Conservation (phyloP, 192 early-diverging fungal genomes). For the Backusella tarrabulga region DNA sequence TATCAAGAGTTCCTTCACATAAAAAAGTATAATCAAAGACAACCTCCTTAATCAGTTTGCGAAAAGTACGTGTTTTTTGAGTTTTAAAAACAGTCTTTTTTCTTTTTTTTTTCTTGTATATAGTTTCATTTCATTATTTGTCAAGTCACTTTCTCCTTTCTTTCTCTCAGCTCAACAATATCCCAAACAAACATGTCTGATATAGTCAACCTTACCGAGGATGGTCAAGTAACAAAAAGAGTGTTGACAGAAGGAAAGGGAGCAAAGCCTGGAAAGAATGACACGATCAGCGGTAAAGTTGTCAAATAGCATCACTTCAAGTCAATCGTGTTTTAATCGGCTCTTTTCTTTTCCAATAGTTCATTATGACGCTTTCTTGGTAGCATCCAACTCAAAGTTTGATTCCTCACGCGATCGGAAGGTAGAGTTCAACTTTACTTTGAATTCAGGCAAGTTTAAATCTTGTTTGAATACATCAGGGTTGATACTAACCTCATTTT, state of each 20-base stretch:
- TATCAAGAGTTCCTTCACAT: no score
- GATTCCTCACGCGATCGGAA: constrained; percentile 40
- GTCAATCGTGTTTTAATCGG: neutral
- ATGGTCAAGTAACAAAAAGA: constrained; percentile 7
- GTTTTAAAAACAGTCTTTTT: neutral
- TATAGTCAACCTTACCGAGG: neutral
- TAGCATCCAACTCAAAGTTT: constrained; percentile 9
- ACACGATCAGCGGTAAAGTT: constrained; percentile 4
- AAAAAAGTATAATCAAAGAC: no score
- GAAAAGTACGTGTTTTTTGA: no score
- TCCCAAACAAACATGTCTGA: neutral
- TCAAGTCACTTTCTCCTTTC: neutral
- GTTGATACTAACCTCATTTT: no score
- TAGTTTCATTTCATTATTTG: neutral
- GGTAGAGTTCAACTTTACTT: constrained; percentile 31
- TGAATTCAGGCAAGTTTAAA: constrained; percentile 31
- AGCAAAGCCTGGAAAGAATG: neutral
- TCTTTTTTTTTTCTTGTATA: no score
- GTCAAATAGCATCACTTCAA: neutral
- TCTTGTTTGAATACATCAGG: neutral
- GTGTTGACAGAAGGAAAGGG: neutral
- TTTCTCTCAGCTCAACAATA: neutral
- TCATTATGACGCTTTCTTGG: constrained; percentile 5
- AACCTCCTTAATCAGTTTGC: no score
- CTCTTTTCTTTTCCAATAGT: neutral